phyloP scores from a whole-genome alignment of 75 land plant genomes.

The Picea sitchensis region DNA sequence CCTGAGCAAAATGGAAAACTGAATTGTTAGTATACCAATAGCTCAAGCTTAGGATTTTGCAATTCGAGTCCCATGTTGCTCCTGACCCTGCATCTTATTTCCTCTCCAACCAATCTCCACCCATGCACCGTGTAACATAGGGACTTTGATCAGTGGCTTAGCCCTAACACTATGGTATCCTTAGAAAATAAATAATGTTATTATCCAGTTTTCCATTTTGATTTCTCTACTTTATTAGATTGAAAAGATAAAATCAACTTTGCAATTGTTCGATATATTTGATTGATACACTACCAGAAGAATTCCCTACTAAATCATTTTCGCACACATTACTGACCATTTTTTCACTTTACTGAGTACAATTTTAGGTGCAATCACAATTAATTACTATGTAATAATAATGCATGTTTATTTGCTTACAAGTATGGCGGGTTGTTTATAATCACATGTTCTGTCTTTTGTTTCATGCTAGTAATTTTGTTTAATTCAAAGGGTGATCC shows the following conservation, averaged over 20 bases:
- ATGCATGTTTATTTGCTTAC: neutral
- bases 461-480: neutral
- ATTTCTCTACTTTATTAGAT: too few species aligned
- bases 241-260: neutral
- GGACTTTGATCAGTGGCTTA: too few species aligned
- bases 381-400: neutral
- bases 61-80: too few species aligned
- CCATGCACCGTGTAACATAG: too few species aligned
- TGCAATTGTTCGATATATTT: neutral
- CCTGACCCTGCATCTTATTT: too few species aligned
- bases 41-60: neutral
- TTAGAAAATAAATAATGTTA: too few species aligned
- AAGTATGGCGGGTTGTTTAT: neutral
- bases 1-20: too few species aligned
- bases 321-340: neutral
- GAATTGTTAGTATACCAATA: neutral
- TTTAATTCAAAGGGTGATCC: neutral
- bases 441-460: neutral
- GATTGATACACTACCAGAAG: neutral
- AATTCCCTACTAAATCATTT: neutral
- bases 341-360: conserved; percentile 15
- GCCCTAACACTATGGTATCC: too few species aligned
- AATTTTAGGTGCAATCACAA: conserved; percentile 53
- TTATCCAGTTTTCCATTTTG: too few species aligned
- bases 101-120: too few species aligned